Conservation (phyloP, 768 basidiomycete genomes). For the Amylocystis lapponica region DNA sequence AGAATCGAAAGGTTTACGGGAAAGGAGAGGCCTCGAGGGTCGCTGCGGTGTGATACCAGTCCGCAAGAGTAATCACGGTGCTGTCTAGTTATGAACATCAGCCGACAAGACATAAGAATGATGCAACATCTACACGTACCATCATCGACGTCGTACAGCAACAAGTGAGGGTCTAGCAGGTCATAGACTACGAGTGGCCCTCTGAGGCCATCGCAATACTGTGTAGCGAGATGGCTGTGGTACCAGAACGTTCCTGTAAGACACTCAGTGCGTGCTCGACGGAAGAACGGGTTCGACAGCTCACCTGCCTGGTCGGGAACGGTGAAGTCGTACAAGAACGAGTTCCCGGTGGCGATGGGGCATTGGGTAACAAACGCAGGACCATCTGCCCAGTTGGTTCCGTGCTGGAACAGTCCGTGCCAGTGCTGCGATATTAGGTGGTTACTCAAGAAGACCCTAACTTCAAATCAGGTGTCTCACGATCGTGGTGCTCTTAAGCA, state of each 20-base stretch:
- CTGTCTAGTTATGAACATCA: constrained; percentile 30
- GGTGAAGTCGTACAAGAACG: constrained; percentile 35
- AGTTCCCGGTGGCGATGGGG: constrained; percentile 28
- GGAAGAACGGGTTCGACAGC: neutral
- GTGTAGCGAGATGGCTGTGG: constrained; percentile 35
- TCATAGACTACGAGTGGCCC: constrained; percentile 29
- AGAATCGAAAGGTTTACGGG: constrained; percentile 7
- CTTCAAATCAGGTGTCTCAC: neutral
- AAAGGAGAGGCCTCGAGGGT: constrained; percentile 9
- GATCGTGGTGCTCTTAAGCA: constrained; percentile 15
- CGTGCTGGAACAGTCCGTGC: constrained; percentile 42
- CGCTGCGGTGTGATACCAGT: constrained; percentile 33
- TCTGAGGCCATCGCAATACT: constrained; percentile 37
- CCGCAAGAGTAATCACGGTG: constrained; percentile 42
- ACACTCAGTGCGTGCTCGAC: neutral
- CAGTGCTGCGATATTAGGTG: constrained; percentile 22
- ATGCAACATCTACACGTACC: constrained; percentile 5
- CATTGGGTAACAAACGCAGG: constrained; percentile 37
- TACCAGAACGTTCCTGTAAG: constrained; percentile 30
- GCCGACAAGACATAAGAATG: neutral
- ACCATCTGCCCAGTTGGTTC: constrained; percentile 41
- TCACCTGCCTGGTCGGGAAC: constrained; percentile 20
- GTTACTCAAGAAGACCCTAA: neutral
- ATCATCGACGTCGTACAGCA: constrained; percentile 25
- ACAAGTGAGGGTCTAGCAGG: constrained; percentile 20